phyloP scores from a whole-genome alignment of 2,329 filamentous ascomycete species.

The Botrytis tulipae region DNA sequence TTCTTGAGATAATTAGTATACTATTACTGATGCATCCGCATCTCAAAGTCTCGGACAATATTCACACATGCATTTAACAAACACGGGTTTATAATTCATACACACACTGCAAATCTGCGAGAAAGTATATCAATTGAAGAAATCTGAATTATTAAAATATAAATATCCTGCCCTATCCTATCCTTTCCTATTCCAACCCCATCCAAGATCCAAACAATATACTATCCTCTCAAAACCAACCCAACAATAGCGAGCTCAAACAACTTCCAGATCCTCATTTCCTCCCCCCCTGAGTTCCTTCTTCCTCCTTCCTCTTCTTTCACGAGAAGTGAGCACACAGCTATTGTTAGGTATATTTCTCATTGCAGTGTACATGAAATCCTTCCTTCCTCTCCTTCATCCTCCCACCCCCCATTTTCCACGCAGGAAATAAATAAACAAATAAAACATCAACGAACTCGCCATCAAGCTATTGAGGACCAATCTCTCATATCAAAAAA shows the following conservation, averaged over 20 bases:
- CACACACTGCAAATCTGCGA: background rate
- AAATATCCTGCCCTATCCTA: background rate
- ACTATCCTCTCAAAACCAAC: background rate
- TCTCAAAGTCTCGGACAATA: background rate
- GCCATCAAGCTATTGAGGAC: background rate
- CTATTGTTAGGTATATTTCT: background rate
- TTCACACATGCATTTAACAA: background rate
- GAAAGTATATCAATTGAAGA: background rate
- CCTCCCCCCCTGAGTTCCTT: too few species aligned
- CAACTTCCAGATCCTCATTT: background rate
- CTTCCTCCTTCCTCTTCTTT: background rate
- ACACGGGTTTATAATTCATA: background rate
- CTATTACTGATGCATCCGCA: background rate
- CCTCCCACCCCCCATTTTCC: background rate
- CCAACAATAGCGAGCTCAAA: background rate
- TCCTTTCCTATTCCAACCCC: background rate
- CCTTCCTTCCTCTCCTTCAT: background rate
- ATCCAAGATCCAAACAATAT: background rate
- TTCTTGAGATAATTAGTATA: fast-evolving
- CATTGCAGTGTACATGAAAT: background rate
- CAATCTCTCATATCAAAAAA: background rate
- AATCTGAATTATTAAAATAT: background rate
- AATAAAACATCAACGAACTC: background rate
- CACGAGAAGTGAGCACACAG: background rate
- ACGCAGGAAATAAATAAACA: background rate